These are phyloP conservation scores for maize (Zea mays) DNA, from an alignment of 176 grass and related monocot species.

Conservation along the genomic window Zm-B73-REFERENCE-NAM-5.0 NC_050100.1:136234501-136235000, in stretches of 20 bases:
- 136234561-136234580: neutral
- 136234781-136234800: slow-evolving; percentile 99
- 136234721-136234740: slow-evolving; percentile 95
- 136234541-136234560: neutral
- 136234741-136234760: slow-evolving; percentile 70
- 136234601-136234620: neutral
- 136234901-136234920: neutral
- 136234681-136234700: slow-evolving; percentile 88
- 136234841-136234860: slow-evolving; percentile 29
- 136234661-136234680: slow-evolving; percentile 84
- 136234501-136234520: slow-evolving; percentile 6
- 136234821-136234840: slow-evolving; percentile 88
- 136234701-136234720: slow-evolving; percentile 86
- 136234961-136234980: neutral
- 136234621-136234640: neutral
- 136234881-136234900: slow-evolving; percentile 18
- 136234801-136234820: slow-evolving; percentile 97
- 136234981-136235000: neutral
- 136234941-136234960: slow-evolving; percentile 21
- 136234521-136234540: slow-evolving; percentile 22
- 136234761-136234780: slow-evolving; percentile 88
- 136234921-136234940: neutral
- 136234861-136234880: slow-evolving; percentile 26
- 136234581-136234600: neutral
- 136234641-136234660: slow-evolving; percentile 22